Base-by-base conservation (phyloP, 805 yeast species). In the Spencermartinsiella europaea region DNA sequence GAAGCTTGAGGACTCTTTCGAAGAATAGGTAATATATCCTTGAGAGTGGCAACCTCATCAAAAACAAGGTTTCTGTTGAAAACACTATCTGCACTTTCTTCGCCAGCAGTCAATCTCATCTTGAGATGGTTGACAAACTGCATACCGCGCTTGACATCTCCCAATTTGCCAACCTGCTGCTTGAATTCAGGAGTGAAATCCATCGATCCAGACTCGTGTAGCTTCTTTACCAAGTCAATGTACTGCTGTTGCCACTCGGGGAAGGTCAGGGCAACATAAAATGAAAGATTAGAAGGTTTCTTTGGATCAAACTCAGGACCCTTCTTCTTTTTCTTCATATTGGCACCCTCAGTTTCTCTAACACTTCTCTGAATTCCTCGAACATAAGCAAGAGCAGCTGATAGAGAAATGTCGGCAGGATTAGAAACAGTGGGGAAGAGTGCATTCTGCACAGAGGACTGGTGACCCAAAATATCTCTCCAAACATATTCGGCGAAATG, bases 131-230 rank as follows among this genome's bases (percentile, higher is more conserved):
- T 82, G 51, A 93, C 89, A 67, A 90, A 91, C 49, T 98, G 98
- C 98, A 93, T 93, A 50, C 96, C 97, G 59, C 95, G 83, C 77
- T 93, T 93, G 85, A 90, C 86, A 61, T 93, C 98, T 14, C 73
- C 74, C 10, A 67, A 54, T 50, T 66, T 61, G 42, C 65, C 60
- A 21, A 69, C 73, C 45, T 61, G 57, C 51, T 61, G 59, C 55
- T 67, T 66, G 57, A 69, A 59, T 17, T 64, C 70, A 8, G 64
- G 64, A 21, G 65, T 52, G 57, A 66, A 62, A 21, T 62, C 63
- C 46, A 64, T 50, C 41, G 64, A 56, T 7, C 31, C 31, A 46
- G 48, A 38, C 39, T 48, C 27, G 22, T 55, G 58, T 34, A 58
- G 50, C 5, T 25, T n/a, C 55, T 86, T 74, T 25, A 89, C 91